Evolutionary conservation across 2,329 filamentous ascomycete genomes (phyloP), one percentile per base, ranked within the genome.

Genomic region (Calonectria hawksworthii): DNA sequence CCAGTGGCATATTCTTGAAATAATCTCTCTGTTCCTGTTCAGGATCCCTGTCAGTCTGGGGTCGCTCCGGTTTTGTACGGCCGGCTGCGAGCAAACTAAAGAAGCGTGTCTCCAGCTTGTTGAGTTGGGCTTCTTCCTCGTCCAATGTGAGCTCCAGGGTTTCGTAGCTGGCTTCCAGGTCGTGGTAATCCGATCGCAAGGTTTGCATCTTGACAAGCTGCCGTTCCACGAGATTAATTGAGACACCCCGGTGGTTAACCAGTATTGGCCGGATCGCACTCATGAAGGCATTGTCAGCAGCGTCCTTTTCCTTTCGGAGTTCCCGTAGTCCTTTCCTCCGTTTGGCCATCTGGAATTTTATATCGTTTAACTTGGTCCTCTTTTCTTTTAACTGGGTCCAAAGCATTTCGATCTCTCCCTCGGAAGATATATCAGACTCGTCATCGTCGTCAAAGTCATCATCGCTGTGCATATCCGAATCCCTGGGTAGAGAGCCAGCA

Each of bases 211-310:
- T 82, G 18, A 76, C 78, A 52, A 87, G 77, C 11, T 79, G 79
- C 23, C 79, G 76, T 26, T 84, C 79, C 18, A 87, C 71, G 1
- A 80, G 50, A 14, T 80, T 75, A 8, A 78, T 65, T 0, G 82
- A 75, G 18, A 79, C 74, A 10, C 78, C 76, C 18, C 75, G 73
- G 26, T 79, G 80, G 61, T 77, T 82, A 26, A 86, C 78, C 5
- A 87, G 78, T 30, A 86, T 79, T 0, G 84, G 85, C 5, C 86
- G 82, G 26, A 87, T 75, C 21, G 84, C 75, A 34, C 82, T 81
- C 85, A 87, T 86, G 59, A 87, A 86, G 1, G 80, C 80, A 75
- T 87, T 87, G 64, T 87, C 86, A 8, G 84, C 82, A 32, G 83
- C 80, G 50, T 86, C 83, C 67, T 82, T 85, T 30, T 75, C 77